Evolutionary conservation across 177 flowering plant genomes (phyloP).

Genomic region (Vitis hybrid): DNA sequence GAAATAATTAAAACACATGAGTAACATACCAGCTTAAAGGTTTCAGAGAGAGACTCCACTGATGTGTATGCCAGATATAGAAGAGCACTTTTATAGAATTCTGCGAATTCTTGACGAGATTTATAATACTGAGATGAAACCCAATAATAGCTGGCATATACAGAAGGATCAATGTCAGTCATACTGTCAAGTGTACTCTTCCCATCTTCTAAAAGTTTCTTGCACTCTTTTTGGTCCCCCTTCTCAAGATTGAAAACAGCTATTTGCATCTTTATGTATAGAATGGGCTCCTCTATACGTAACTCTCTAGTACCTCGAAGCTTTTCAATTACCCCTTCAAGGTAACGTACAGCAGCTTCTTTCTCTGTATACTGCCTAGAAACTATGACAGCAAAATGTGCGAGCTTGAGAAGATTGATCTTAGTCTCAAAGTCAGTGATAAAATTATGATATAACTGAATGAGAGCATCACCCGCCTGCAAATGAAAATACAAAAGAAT

Average conservation of each 20-base stretch:
- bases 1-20: not conserved
- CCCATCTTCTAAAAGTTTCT: conserved; percentile 85
- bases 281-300: conserved; percentile 84
- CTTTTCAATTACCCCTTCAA: conserved; percentile 84
- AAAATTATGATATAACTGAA: conserved; percentile 89
- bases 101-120: conserved; percentile 77
- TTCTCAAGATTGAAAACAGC: conserved; percentile 80
- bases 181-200: conserved; percentile 85
- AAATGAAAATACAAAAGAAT: conserved; percentile 9
- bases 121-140: conserved; percentile 84
- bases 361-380: conserved; percentile 84
- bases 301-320: conserved; percentile 69
- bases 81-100: conserved; percentile 86
- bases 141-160: conserved; percentile 92
- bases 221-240: conserved; percentile 84
- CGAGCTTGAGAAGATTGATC: conserved; percentile 95
- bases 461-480: conserved; percentile 91
- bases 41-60: conserved; percentile 86
- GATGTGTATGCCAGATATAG: conserved; percentile 90
- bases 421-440: conserved; percentile 94
- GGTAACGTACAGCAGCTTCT: conserved; percentile 81
- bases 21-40: conserved; percentile 83
- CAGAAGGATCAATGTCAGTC: conserved; percentile 98
- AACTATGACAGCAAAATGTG: conserved; percentile 90
- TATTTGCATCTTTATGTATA: conserved; percentile 86